Evolutionary conservation across 768 basidiomycete species (phyloP).

Genomic region (Termitomyces titanicus): DNA sequence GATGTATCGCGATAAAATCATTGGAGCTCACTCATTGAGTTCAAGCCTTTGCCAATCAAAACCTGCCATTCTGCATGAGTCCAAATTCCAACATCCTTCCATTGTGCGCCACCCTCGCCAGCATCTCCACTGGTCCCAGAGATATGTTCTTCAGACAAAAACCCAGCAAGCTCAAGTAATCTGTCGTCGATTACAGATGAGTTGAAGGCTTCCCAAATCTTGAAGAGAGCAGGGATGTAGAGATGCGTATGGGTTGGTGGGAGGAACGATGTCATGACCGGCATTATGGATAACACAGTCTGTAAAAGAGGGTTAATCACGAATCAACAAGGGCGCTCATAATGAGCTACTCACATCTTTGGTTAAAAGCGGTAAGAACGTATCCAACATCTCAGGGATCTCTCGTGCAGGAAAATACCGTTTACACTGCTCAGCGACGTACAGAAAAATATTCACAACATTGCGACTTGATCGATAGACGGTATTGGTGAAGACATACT

Average conservation of each 20-base stretch:
- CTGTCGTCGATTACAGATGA: conserved; percentile 72
- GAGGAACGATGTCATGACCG: conserved; percentile 74
- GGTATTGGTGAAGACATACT: background rate
- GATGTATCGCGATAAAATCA: background rate
- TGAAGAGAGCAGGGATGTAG: conserved; percentile 72
- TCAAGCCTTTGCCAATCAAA: conserved; percentile 77
- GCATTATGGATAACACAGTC: conserved; percentile 69
- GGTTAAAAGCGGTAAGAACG: conserved; percentile 69
- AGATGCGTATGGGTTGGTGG: conserved; percentile 62
- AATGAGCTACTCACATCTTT: conserved; percentile 50
- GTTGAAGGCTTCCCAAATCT: conserved; percentile 77
- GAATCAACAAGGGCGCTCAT: background rate
- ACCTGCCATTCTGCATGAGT: conserved; percentile 79
- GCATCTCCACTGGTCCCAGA: conserved; percentile 49
- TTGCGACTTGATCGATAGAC: conserved; percentile 43
- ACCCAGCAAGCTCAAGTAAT: conserved; percentile 66
- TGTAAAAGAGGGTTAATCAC: conserved; percentile 20
- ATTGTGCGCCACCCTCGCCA: conserved; percentile 52
- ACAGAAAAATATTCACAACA: conserved; percentile 67
- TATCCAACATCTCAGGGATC: conserved; percentile 66
- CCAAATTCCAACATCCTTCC: conserved; percentile 91
- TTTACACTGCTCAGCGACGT: conserved; percentile 68
- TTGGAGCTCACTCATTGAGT: conserved; percentile 63
- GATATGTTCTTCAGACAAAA: conserved; percentile 69
- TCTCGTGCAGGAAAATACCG: conserved; percentile 65